Conservation (phyloP, 2,329 filamentous ascomycete species). For the Colletotrichum sp. region DNA sequence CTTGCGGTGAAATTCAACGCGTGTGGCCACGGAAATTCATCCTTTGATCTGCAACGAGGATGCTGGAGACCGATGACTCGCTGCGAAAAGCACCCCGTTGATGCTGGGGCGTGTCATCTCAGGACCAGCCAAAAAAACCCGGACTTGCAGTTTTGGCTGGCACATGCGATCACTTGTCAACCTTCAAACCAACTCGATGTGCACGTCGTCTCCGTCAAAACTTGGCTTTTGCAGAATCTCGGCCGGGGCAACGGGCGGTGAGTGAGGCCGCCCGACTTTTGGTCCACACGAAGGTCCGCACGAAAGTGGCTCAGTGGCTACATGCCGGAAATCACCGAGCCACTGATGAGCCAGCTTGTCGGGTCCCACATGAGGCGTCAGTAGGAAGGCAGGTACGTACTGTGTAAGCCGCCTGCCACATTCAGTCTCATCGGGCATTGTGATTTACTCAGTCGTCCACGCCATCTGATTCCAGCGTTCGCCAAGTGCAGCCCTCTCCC, state of each 20-base stretch:
- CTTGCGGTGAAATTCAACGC: too few species aligned
- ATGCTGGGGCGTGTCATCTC: neutral
- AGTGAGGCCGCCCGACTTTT: neutral
- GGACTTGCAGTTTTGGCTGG: neutral
- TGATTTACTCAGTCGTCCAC: neutral
- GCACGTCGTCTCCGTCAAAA: neutral
- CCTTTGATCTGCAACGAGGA: neutral
- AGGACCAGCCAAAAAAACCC: neutral
- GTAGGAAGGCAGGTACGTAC: neutral
- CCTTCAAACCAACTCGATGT: neutral
- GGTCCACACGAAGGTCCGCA: neutral
- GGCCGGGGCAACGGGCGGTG: neutral
- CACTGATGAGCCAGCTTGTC: too few species aligned
- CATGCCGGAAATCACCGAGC: too few species aligned
- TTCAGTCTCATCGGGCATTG: neutral
- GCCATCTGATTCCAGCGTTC: neutral
- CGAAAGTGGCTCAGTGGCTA: too few species aligned
- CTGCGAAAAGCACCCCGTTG: neutral
- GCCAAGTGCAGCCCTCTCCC: neutral
- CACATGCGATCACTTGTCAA: neutral
- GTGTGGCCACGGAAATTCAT: neutral
- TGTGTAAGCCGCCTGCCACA: neutral
- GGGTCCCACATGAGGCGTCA: too few species aligned
- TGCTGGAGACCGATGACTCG: neutral
- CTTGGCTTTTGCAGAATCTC: neutral